Conservation (phyloP, 1,284 basidiomycete genomes). For the Rhodotorula sp. region DNA sequence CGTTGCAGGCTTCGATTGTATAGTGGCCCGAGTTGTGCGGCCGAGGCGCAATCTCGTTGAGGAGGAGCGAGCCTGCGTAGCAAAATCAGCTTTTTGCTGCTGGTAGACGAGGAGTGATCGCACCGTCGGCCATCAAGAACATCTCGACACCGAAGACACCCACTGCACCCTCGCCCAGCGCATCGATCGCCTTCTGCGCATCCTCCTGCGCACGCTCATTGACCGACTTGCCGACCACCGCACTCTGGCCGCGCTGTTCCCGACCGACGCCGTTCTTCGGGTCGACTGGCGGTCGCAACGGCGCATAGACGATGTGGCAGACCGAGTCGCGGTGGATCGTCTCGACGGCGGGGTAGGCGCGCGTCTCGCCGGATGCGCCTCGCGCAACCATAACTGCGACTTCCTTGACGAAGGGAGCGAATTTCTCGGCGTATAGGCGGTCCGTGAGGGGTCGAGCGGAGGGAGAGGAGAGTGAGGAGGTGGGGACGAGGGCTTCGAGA, state of each 20-base stretch:
- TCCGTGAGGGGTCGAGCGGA: conserved; percentile 57
- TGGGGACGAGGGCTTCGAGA: conserved; percentile 53
- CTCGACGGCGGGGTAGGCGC: conserved; percentile 89
- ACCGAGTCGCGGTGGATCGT: conserved; percentile 94
- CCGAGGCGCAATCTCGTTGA: conserved; percentile 98
- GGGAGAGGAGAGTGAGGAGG: conserved; percentile 16
- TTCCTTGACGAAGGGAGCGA: conserved; percentile 85
- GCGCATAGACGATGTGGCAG: conserved; percentile 88
- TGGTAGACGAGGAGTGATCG: conserved; percentile 40
- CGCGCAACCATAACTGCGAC: conserved; percentile 98
- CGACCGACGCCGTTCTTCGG: conserved; percentile 18
- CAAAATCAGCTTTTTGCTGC: too few species aligned
- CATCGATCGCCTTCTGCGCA: conserved; percentile 78
- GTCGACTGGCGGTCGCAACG: conserved; percentile 56
- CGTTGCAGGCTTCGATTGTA: conserved; percentile 96
- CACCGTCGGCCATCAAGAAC: conserved; percentile 87
- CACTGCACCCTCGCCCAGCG: conserved; percentile 69
- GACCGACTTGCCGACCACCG: conserved; percentile 14
- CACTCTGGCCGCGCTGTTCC: conserved; percentile 22
- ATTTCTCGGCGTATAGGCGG: conserved; percentile 87
- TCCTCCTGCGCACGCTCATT: conserved; percentile 64
- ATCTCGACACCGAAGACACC: conserved; percentile 98
- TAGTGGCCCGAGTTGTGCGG: conserved; percentile 99
- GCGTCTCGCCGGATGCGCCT: conserved; percentile 67
- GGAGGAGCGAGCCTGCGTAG: conserved; percentile 65